Percentiles rank a stretch among this genome's conserved stretches.
Evolutionary conservation across 202 grass and related monocot genomes (phyloP).

Genomic region (Setaria italica): DNA sequence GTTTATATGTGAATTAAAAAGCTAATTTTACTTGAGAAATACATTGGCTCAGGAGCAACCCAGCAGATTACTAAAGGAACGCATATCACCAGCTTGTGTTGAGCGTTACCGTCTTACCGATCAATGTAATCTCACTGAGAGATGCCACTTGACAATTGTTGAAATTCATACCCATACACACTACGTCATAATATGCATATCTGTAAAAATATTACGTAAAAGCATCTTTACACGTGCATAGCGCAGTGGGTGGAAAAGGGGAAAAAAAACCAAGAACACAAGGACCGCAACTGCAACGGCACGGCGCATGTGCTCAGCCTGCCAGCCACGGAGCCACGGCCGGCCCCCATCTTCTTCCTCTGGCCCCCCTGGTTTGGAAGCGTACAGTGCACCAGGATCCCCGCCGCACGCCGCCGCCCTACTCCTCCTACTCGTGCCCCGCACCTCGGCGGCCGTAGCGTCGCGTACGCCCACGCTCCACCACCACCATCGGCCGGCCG

Average conservation of each 20-base stretch:
- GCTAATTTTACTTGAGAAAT: no score
- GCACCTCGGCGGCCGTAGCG: not conserved
- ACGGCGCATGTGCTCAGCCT: not conserved
- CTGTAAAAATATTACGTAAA: not conserved
- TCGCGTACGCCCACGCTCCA: not conserved
- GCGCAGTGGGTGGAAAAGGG: no score
- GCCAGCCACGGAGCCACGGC: not conserved
- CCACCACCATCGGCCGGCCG: not conserved
- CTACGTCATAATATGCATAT: no score
- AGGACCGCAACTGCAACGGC: not conserved
- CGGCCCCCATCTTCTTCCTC: not conserved
- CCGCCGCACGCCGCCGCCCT: conserved; percentile 2
- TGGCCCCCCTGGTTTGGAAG: not conserved
- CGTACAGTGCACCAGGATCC: not conserved
- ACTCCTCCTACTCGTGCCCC: not conserved
- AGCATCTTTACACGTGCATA: conserved; percentile 1
- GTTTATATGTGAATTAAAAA: no score
- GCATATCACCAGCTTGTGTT: no score
- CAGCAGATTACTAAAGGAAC: no score
- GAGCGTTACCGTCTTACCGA: no score
- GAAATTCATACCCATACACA: no score
- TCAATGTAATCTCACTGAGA: no score
- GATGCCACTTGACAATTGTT: no score
- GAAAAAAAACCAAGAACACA: no score
- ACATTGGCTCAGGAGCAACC: no score